phyloP scores from a whole-genome alignment of 2,329 filamentous ascomycete species.

The Alternaria arbusti region DNA sequence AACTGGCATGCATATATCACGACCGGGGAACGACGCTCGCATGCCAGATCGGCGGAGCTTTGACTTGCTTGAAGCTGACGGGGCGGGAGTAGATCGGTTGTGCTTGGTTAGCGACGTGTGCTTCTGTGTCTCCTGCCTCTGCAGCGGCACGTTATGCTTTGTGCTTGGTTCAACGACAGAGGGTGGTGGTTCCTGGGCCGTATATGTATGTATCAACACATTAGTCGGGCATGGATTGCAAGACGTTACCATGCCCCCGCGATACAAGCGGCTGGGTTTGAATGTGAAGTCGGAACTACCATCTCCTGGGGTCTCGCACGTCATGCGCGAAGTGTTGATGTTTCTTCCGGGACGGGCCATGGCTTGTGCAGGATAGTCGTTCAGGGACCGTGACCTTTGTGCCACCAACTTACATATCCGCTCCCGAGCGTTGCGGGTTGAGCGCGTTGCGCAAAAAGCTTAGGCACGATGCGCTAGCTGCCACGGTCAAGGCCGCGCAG shows the following conservation, averaged over 20 bases:
- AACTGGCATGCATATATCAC: slow-evolving; percentile 26
- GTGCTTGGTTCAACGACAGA: slow-evolving; percentile 20
- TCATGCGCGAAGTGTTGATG: slow-evolving; percentile 26
- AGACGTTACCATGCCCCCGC: slow-evolving; percentile 24
- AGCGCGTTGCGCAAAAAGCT: slow-evolving; percentile 20
- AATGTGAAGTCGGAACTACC: slow-evolving; percentile 34
- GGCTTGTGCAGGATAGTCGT: slow-evolving; percentile 24
- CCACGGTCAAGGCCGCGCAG: background rate
- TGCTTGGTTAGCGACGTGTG: slow-evolving; percentile 9
- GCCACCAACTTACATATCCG: slow-evolving; percentile 32
- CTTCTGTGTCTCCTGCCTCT: background rate
- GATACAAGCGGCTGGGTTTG: slow-evolving; percentile 19
- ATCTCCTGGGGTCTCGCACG: slow-evolving; percentile 28
- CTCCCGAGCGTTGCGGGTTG: slow-evolving; percentile 15
- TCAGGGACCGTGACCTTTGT: slow-evolving; percentile 30
- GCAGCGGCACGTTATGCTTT: slow-evolving; percentile 21
- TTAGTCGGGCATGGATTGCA: slow-evolving; percentile 15
- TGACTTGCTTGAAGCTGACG: slow-evolving; percentile 26
- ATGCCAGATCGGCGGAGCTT: slow-evolving; percentile 38
- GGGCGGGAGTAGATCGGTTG: slow-evolving; percentile 3
- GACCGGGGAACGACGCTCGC: slow-evolving; percentile 19
- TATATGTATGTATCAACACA: slow-evolving; percentile 2
- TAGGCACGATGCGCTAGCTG: slow-evolving; percentile 11
- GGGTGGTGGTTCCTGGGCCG: slow-evolving; percentile 22
- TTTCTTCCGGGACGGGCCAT: slow-evolving; percentile 23